These are phyloP conservation scores for Grosmannia huntii DNA, from an alignment of 2,329 filamentous ascomycete genomes.

Conservation along the genomic window DNA sequence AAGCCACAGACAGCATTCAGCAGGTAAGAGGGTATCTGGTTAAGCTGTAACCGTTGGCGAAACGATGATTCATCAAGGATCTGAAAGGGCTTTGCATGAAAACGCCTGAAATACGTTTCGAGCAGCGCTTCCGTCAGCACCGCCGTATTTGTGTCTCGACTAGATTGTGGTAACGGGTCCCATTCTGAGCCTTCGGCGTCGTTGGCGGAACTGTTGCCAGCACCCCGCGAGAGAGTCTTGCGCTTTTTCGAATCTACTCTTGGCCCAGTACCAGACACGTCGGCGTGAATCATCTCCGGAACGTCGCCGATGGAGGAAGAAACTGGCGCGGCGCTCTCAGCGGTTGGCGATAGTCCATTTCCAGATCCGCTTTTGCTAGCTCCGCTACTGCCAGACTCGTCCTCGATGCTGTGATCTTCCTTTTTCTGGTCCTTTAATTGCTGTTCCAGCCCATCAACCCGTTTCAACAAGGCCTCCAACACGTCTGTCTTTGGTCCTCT, in stretches of 20 bases:
- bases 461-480: slow-evolving; percentile 68
- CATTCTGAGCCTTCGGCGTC: background rate
- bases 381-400: background rate
- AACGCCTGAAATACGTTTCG: slow-evolving; percentile 66
- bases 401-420: slow-evolving; percentile 17
- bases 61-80: slow-evolving; percentile 67
- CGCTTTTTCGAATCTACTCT: background rate
- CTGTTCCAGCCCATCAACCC: slow-evolving; percentile 74
- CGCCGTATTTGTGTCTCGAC: slow-evolving; percentile 23
- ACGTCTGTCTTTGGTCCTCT: slow-evolving; percentile 84
- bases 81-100: slow-evolving; percentile 73
- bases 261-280: background rate
- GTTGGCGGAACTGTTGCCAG: background rate
- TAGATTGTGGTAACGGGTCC: slow-evolving; percentile 13
- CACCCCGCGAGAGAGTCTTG: background rate
- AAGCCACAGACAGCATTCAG: slow-evolving; percentile 47
- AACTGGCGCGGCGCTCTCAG: slow-evolving; percentile 8
- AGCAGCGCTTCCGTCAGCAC: slow-evolving; percentile 51
- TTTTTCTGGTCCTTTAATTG: slow-evolving; percentile 56
- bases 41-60: slow-evolving; percentile 56
- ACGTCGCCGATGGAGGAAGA: slow-evolving; percentile 5
- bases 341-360: background rate
- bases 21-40: slow-evolving; percentile 47
- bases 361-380: slow-evolving; percentile 4
- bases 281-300: background rate